Evolutionary conservation across 495 filamentous ascomycete species (phyloP).

Genomic region (Copromyces sp.): DNA sequence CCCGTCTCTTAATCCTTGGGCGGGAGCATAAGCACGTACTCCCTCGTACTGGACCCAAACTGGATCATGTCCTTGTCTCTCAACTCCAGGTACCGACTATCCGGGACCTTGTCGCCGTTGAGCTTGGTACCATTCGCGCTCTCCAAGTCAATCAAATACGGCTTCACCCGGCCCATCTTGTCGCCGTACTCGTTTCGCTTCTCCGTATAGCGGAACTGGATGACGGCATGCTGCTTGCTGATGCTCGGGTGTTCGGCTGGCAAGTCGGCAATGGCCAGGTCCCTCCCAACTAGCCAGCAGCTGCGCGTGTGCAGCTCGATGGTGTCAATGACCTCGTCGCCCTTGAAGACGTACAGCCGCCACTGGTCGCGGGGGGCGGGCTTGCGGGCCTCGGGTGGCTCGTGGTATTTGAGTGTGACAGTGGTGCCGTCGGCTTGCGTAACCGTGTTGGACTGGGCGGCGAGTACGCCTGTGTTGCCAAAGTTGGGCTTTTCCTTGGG

Average conservation of each 20-base stretch:
- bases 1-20: constrained; percentile 27
- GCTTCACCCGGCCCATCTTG: constrained; percentile 68
- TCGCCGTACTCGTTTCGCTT: constrained; percentile 82
- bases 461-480: constrained; percentile 66
- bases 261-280: constrained; percentile 69
- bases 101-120: constrained; percentile 63
- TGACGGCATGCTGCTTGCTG: constrained; percentile 88
- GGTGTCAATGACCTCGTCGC: constrained; percentile 64
- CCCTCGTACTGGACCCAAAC: constrained; percentile 79
- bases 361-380: constrained; percentile 67
- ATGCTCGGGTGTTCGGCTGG: constrained; percentile 81
- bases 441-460: constrained; percentile 80
- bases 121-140: constrained; percentile 85
- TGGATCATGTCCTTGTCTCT: constrained; percentile 77
- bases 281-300: constrained; percentile 86
- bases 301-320: constrained; percentile 63
- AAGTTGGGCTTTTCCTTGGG: constrained; percentile 88
- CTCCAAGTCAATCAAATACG: constrained; percentile 88
- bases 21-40: constrained; percentile 74
- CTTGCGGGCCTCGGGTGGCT: constrained; percentile 86
- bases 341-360: constrained; percentile 93
- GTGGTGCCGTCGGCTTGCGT: constrained; percentile 51
- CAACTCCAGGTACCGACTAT: constrained; percentile 73
- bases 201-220: constrained; percentile 82
- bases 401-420: constrained; percentile 87